Evolutionary conservation across 2,329 filamentous ascomycete genomes (phyloP), one percentile per base, ranked within the genome.

Genomic region (Fusarium redolens): DNA sequence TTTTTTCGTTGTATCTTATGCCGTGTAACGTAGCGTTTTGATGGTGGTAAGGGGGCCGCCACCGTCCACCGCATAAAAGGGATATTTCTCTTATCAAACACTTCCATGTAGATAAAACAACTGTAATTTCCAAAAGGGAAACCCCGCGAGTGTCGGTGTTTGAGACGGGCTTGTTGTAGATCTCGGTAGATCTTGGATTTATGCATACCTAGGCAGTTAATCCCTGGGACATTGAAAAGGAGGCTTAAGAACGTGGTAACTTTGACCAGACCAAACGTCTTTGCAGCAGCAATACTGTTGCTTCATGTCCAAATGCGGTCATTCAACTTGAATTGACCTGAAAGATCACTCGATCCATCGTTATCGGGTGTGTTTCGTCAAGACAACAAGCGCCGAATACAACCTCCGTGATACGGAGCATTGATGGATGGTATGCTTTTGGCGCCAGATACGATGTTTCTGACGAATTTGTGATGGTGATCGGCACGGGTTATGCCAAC

Each of bases 161-260:
- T 37, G 65, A 65, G 54, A 38, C 54, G 38, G 54, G 40, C 43
- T 43, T 25, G 54, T 58, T 31, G 61, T 52, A 66, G 65, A 76
- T 75, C 61, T 64, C 43, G 48, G 65, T 55, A 70, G 72, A 75
- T 71, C 60, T 47, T 45, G 38, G 28, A 20, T 35, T 62, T 35
- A 62, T 62, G 60, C 65, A 58, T 71, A 43, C 55, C 41, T 48
- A 22, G 25, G 20, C 28, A 30, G 40, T 31, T 12, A 33, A 48
- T 40, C 10, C 33, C 17, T 25, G 54, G 25, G 51, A 22, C 37
- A 55, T 35, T 57, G 44, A 65, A 61, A 45, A 56, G 56, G 59
- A 65, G 65, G 52, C 58, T 65, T 50, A 20, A 51, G 17, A 28
- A 52, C 61, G 61, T 61, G 58, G 44, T 40, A 48, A 65, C 54